Base-by-base conservation (phyloP, 2,329 filamentous ascomycete species). In the Venturia effusa region DNA sequence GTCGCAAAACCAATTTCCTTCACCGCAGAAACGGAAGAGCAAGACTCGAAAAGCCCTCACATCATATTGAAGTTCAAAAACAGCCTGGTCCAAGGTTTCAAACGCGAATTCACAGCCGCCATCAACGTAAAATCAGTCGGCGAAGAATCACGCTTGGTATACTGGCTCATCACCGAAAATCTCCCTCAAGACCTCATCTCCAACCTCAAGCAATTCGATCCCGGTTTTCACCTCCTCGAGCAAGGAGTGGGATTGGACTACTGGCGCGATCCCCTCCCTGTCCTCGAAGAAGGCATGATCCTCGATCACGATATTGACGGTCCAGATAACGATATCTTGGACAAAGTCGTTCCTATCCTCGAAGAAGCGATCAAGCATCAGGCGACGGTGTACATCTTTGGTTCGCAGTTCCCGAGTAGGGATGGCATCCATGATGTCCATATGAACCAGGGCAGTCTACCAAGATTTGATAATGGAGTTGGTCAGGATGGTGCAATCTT, bases 371-470 rank as follows among this genome's bases (percentile, higher is more conserved):
- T 77, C 61, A 65, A 68, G 40, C 59, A 70, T 19, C 71, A 74
- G 43, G 74, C 75, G 3, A 72, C 70, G 13, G 70, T 75, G 51
- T 77, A 75, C 66, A 68, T 77, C 24, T 77, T 70, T 61, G 75
- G 75, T 7, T 71, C 70, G n/a, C 70, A 72, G 24, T 76, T 72
- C 65, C 68, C 67, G 22, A 5, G 34, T 11, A 37, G 34, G 11
- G 67, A 70, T 22, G 74, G 74, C 1, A 74, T 76, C 41, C 73
- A 77, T 66, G 74, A 77, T 62, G 69, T 77, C 11, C 76, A 77
- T 66, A 76, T 76, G 74, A 76, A 76, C 60, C 75, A 76, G 66
- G 74, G 74, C 48, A 76, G 73, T 66, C 66, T 68, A 24, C 59
- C 45, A 32, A 68, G 68, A 8, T 74, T 68, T 34, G 70, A 73